Base-by-base conservation (phyloP, 1,139 yeast species). In the Komagataea norvegica region DNA sequence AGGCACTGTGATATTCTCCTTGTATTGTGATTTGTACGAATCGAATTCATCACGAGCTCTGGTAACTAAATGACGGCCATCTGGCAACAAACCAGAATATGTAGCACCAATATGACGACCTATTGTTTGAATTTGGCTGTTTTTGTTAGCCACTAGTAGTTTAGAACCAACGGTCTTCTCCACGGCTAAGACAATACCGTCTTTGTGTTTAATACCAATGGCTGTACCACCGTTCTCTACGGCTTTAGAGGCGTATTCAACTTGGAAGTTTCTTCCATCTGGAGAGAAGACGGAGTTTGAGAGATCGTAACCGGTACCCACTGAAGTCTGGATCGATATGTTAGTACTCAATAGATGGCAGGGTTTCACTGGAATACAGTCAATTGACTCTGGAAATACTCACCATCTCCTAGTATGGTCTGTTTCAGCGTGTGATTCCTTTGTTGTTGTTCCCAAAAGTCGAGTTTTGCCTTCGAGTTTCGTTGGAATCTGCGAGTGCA, bases 221-320 rank as follows among this genome's bases (percentile, higher is more conserved):
- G 96, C 81, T 0, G 98, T 91, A 11, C 96, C 93, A 31, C 96
- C 96, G 57, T 88, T 89, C 62, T 93, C 98, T 7, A 91, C 97
- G 2, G 98, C 98, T 62, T 93, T 93, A 59, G 84, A 74, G 30
- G 99, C 99, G 56, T 93, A 93, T 64, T 93, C 98, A 18, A 91
- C 98, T 65, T 93, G 99, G 67, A 93, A 93, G 64, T 89, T 91
- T 66, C 98, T 78, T 37, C 99, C 99, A 62, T 93, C 98, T 60
- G 81, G 77, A 14, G 76, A 65, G 57, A 84, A 84, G 44, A 88
- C 95, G 67, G 94, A 82, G 68, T 89, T 89, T 33, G 96, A 86
- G 59, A 89, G 77, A 70, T 89, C 97, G 74, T 89, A 89, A 25
- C 97, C 97, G 23, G 96, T 89, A 55, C 97, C 97, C 57, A 89